Evolutionary conservation across 2,329 filamentous ascomycete species (phyloP), one percentile per base, ranked within the genome.

Genomic region (Exophiala sp.): DNA sequence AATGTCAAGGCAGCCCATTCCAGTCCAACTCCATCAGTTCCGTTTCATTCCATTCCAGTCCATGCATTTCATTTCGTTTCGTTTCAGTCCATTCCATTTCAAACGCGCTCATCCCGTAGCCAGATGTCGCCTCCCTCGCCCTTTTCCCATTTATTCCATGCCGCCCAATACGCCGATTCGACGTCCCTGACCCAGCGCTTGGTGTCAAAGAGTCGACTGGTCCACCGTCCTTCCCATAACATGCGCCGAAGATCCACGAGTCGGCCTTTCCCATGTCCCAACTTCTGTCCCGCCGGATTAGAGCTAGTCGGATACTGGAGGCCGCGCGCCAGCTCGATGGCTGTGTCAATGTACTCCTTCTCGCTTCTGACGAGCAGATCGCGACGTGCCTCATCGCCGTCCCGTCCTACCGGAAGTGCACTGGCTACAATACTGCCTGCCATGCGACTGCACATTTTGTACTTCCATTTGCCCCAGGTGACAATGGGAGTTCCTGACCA

Each of bases 371-470:
- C 87, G 49, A 95, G 88, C 23, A 98, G 75, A 50, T 96, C 88
- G 14, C 70, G 66, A 0, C 84, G 84, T 0, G 85, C 86, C 50
- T 72, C 73, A 5, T 72, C 70, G 2, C 91, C 89, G n/a, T 81
- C 80, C 1, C 73, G 69, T 0, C 73, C 76, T 58, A 82, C 84
- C 0, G 93, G 93, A 2, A 98, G 71, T 0, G 93, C 93, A 13
- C 93, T 93, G 57, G 82, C 86, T 23, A 98, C 76, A 49, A 98
- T 97, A 9, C 88, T 95, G 5, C 93, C 90, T 5, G 91, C 93
- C 86, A 98, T 98, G 46, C 93, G 86, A 37, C 88, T 95, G 68
- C 93, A 98, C 93, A 98, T 98, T 70, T 98, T 98, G 71, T 96
- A 96, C 43, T 86, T 80, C 67, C 97, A 96, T 29, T 93, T 81